Percentiles rank a stretch among this genome's conserved stretches.
These are phyloP conservation scores for Fusarium nygamai DNA, from an alignment of 2,329 filamentous ascomycete species.

Conservation along the genomic window DNA sequence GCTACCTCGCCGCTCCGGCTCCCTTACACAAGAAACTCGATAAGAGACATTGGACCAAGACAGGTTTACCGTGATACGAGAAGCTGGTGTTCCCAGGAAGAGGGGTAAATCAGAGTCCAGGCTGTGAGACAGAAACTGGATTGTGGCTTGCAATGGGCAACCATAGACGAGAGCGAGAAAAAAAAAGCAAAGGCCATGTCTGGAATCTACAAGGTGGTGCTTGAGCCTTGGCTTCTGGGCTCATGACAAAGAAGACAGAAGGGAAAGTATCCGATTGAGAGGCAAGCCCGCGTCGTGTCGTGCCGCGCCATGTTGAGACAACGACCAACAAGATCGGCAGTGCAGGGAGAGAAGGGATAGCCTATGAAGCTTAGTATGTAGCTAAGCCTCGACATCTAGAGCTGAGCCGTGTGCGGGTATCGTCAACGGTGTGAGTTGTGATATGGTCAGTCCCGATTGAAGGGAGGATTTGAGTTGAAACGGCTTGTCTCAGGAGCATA, in stretches of 20 bases:
- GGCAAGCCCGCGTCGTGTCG: conserved; percentile 10
- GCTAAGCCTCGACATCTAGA: background rate
- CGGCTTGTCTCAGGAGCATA: background rate
- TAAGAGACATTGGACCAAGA: conserved; percentile 9
- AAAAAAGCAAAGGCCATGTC: background rate
- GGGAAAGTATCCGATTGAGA: conserved; percentile 20
- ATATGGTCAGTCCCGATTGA: background rate
- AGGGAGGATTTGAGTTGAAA: background rate
- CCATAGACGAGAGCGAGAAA: conserved; percentile 2
- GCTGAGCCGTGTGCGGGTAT: background rate
- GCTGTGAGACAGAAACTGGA: conserved; percentile 11
- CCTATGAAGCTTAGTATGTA: background rate
- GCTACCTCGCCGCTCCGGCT: background rate
- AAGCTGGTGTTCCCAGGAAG: background rate
- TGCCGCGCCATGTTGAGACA: conserved; percentile 17
- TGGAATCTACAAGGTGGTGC: conserved; percentile 3
- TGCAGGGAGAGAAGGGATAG: conserved; percentile 1
- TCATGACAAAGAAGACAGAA: background rate
- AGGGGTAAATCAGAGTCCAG: conserved; percentile 15
- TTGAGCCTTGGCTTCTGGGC: conserved; percentile 9
- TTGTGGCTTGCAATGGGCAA: conserved; percentile 16
- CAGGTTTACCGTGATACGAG: background rate
- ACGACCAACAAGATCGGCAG: conserved; percentile 16
- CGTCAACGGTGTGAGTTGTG: background rate
- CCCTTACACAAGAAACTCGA: background rate